Evolutionary conservation across 495 filamentous ascomycete species (phyloP).

Genomic region (Hypoxylon cercidicola): DNA sequence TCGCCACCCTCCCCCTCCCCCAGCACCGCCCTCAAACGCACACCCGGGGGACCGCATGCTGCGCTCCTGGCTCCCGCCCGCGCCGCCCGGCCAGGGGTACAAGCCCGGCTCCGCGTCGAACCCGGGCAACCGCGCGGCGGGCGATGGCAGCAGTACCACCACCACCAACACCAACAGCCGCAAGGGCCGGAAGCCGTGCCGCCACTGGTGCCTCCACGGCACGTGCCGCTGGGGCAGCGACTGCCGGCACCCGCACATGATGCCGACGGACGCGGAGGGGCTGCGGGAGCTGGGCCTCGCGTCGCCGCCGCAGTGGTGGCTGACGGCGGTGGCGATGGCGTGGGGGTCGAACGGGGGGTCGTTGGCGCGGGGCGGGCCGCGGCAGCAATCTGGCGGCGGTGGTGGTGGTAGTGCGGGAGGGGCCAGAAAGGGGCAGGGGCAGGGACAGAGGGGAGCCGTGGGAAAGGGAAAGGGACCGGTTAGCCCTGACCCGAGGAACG

Average conservation of each 20-base stretch:
- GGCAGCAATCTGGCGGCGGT: neutral
- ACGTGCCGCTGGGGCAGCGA: slow-evolving; percentile 55
- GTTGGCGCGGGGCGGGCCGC: no score
- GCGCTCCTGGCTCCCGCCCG: no score
- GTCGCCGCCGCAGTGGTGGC: no score
- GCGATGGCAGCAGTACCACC: neutral
- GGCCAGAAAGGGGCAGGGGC: slow-evolving; percentile 10
- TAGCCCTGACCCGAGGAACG: neutral
- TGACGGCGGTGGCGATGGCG: neutral
- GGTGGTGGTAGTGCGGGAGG: neutral
- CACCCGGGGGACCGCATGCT: no score
- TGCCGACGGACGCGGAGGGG: slow-evolving; percentile 52
- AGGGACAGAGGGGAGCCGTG: slow-evolving; percentile 5
- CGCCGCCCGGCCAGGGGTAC: no score
- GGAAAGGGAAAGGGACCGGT: slow-evolving; percentile 2
- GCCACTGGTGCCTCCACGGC: slow-evolving; percentile 56
- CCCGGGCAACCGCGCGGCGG: neutral
- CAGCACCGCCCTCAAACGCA: no score
- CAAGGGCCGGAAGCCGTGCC: slow-evolving; percentile 45
- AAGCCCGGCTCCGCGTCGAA: no score
- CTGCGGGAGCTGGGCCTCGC: slow-evolving; percentile 53
- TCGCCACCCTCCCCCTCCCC: no score
- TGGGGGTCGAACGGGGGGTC: no score
- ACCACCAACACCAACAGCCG: neutral
- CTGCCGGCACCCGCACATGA: slow-evolving; percentile 54